phyloP scores from a whole-genome alignment of 2,329 filamentous ascomycete species.

The Leptographium galeiforme region DNA sequence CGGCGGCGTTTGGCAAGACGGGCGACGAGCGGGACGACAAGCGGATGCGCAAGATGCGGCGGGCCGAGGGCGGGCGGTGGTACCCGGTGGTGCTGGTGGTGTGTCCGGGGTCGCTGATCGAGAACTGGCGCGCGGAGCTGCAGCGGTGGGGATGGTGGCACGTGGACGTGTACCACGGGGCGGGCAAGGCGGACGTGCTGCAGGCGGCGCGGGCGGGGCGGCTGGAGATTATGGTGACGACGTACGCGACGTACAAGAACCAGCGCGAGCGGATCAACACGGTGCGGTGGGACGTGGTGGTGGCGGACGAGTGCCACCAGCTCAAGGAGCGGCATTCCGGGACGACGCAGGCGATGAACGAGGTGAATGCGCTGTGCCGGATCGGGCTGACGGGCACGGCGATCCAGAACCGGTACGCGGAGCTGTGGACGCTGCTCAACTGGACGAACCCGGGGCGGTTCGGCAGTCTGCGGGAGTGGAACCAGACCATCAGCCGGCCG shows the following conservation, averaged over 20 bases:
- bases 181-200: conserved; percentile 53
- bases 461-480: conserved; percentile 59
- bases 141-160: conserved; percentile 94
- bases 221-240: conserved; percentile 85
- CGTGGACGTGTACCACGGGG: conserved; percentile 67
- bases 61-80: conserved; percentile 43
- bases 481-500: conserved; percentile 60
- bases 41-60: conserved; percentile 74
- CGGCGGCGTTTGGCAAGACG: conserved; percentile 86
- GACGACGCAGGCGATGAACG: conserved; percentile 74
- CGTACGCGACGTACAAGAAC: conserved; percentile 81
- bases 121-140: conserved; percentile 84
- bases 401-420: conserved; percentile 96
- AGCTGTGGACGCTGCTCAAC: conserved; percentile 89
- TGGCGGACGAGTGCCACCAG: conserved; percentile 86
- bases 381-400: conserved; percentile 91
- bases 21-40: conserved; percentile 76
- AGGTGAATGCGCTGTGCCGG: conserved; percentile 80
- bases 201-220: conserved; percentile 61
- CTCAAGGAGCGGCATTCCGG: conserved; percentile 71
- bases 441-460: conserved; percentile 82
- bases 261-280: conserved; percentile 62
- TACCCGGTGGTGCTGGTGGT: conserved; percentile 77
- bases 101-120: conserved; percentile 76
- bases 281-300: conserved; percentile 82